phyloP scores from a whole-genome alignment of 192 early-diverging fungal genomes.

The Coemansia sp. region DNA sequence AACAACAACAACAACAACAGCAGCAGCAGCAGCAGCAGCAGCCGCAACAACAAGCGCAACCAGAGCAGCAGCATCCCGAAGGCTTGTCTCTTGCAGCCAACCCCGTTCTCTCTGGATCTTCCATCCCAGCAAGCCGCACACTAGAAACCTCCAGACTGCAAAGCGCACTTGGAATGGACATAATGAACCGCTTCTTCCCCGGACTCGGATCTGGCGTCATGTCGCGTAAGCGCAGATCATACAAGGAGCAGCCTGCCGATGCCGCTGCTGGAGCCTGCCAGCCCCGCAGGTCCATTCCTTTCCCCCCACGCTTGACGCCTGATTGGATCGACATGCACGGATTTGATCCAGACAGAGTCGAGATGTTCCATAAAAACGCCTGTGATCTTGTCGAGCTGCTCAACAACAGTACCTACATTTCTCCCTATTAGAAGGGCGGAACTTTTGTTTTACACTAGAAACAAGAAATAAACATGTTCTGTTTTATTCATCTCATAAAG shows the following conservation, averaged over 20 bases:
- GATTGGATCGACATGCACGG: constrained; percentile 51
- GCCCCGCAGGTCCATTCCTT: constrained; percentile 30
- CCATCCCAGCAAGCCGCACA: constrained; percentile 23
- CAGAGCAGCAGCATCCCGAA: constrained; percentile 12
- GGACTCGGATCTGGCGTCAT: constrained; percentile 12
- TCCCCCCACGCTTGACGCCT: constrained; percentile 44
- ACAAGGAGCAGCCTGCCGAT: constrained; percentile 20
- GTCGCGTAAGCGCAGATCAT: constrained; percentile 21
- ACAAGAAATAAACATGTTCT: not conserved
- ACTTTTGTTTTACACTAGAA: not conserved
- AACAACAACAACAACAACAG: constrained; percentile 8
- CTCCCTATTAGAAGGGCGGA: constrained; percentile 44
- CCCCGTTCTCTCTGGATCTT: constrained; percentile 28
- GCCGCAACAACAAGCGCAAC: constrained; percentile 11
- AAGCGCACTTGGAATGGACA: constrained; percentile 27
- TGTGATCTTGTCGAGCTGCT: constrained; percentile 47
- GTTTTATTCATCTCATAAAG: not conserved
- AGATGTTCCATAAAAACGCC: constrained; percentile 38
- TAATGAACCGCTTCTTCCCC: constrained; percentile 46
- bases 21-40: not conserved
- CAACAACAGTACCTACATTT: constrained; percentile 53
- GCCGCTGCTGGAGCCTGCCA: constrained; percentile 6
- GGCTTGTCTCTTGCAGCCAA: not conserved
- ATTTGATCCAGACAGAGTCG: constrained; percentile 39
- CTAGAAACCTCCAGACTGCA: constrained; percentile 34